Base-by-base conservation (phyloP, 441 rosid genomes). In the Theobroma grandiflorum region DNA sequence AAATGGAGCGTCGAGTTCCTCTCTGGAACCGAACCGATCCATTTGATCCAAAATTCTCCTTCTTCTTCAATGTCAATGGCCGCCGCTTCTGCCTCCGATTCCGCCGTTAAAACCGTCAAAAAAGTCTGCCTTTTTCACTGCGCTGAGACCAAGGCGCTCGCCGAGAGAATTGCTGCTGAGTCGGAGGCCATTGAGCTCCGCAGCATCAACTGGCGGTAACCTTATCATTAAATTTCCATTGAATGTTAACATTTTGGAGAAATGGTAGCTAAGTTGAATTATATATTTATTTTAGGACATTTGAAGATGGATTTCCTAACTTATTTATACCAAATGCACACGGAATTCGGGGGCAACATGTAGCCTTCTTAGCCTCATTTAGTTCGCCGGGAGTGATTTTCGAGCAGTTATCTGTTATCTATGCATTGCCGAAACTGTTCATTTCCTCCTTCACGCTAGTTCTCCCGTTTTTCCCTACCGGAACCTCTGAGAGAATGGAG, bases 401-500 rank as follows among this genome's bases (percentile, higher is more conserved):
- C 35, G 98, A 96, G 87, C 99, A 96, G 86, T 92, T 92, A 72
- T 96, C 99, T 0, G 89, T 94, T 55, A 93, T 94, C 40, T 96
- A 92, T 69, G 99, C 98, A 12, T 85, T 94, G 76, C 99, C 99
- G 1, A 93, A 94, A 79, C 83, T 95, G 83, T 95, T 95, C 71
- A 74, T 94, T 38, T 94, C 99, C n/a, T 95, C 99, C 0, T 94
- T 95, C 79, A 95, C 98, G 8, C 91, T 96, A 1, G 98, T 96
- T 81, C 96, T 96, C 42, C 99, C 98, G 0, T 96, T 96, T 76
- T 96, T 96, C 76, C 99, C 99, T 2, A 94, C 99, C 3, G 99
- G 99, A 10, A 94, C 99, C 49, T 94, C 93, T 0, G 99, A 96
- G 90, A 91, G 99, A 38, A 94, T 96, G 99, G 99, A 96, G 84